Evolutionary conservation across 345 rosid genomes (phyloP).

Genomic region (Murraya paniculata): DNA sequence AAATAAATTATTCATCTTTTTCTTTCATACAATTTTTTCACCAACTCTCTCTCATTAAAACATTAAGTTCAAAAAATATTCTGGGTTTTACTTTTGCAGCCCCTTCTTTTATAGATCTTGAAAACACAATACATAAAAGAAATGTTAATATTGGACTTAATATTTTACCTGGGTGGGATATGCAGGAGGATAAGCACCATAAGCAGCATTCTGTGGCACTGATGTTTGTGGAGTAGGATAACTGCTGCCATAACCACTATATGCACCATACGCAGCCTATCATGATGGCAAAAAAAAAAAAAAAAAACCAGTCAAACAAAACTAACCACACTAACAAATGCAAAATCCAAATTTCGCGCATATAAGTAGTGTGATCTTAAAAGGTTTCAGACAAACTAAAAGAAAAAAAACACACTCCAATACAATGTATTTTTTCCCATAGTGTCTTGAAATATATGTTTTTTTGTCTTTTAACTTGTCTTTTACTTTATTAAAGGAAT

Average conservation of each 20-base stretch:
- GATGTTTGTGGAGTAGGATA: constrained; percentile 69
- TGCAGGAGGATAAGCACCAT: constrained; percentile 75
- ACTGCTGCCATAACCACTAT: constrained; percentile 64
- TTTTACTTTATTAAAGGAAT: no score
- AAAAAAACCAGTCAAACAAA: neutral
- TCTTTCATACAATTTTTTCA: no score
- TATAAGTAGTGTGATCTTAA: no score
- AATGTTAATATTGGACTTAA: neutral
- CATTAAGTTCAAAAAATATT: neutral
- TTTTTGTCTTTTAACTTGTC: no score
- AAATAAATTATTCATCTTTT: neutral
- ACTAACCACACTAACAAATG: neutral
- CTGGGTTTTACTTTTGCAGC: neutral
- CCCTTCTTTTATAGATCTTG: no score
- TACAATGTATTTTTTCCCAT: no score
- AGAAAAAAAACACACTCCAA: no score
- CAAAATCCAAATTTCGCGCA: neutral
- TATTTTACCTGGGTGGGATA: constrained; percentile 72
- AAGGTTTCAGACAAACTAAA: no score
- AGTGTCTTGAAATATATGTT: no score
- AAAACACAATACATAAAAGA: neutral
- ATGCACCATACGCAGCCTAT: constrained; percentile 78
- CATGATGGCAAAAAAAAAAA: neutral
- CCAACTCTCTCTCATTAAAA: neutral
- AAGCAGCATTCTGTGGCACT: constrained; percentile 60